phyloP scores from a whole-genome alignment of 306 rosid genomes.

The Citrullus amarus region DNA sequence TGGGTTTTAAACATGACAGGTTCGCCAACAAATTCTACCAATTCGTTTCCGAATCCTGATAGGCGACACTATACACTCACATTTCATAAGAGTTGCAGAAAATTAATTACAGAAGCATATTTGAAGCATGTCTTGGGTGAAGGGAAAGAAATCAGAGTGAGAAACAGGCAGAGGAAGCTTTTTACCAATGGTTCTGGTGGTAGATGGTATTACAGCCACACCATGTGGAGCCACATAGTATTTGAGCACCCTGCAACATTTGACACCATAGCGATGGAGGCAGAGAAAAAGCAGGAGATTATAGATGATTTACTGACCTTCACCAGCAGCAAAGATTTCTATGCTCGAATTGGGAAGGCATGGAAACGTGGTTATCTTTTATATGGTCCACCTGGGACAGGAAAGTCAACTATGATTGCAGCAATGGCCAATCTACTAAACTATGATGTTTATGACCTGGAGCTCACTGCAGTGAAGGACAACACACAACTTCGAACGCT shows the following conservation, averaged over 20 bases:
- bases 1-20: constrained; percentile 46
- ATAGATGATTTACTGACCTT: constrained; percentile 67
- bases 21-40: constrained; percentile 38
- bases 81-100: constrained; percentile 53
- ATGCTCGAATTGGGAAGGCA: constrained; percentile 72
- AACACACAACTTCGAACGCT: constrained; percentile 79
- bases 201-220: constrained; percentile 61
- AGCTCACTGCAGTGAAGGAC: constrained; percentile 83
- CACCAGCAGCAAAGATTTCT: constrained; percentile 58
- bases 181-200: constrained; percentile 67
- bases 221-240: constrained; percentile 83
- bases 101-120: constrained; percentile 28
- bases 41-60: constrained; percentile 51
- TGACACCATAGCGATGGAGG: constrained; percentile 71
- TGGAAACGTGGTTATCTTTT: constrained; percentile 24
- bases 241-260: constrained; percentile 87
- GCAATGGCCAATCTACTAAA: constrained; percentile 72
- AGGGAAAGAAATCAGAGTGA: constrained; percentile 54
- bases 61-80: constrained; percentile 49
- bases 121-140: constrained; percentile 57
- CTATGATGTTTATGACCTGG: constrained; percentile 74
- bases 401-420: constrained; percentile 57
- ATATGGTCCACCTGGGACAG: background rate
- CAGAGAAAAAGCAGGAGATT: constrained; percentile 50
- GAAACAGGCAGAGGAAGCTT: constrained; percentile 67